A percentile compares a stretch with the other conserved stretches of the same genome.
Evolutionary conservation across 139 green algal genomes (phyloP).

Genomic region (Trebouxia sp.): DNA sequence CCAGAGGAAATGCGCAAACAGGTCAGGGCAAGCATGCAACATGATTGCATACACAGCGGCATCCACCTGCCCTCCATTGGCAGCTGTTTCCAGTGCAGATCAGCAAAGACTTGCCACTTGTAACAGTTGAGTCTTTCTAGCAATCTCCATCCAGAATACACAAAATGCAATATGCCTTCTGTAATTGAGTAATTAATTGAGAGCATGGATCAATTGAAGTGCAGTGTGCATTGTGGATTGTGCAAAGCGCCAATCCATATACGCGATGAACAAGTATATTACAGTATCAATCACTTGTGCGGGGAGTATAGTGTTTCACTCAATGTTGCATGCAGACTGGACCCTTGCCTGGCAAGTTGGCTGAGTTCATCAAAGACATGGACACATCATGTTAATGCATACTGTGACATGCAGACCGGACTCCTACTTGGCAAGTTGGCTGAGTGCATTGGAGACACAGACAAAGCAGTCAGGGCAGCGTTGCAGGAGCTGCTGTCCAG

Average conservation of each 20-base stretch:
- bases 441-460: constrained; percentile 62
- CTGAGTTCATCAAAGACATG: background rate
- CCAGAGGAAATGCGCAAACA: constrained; percentile 52
- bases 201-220: no score
- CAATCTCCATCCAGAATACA: no score
- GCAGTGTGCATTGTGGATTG: background rate
- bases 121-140: no score
- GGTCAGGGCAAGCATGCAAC: background rate
- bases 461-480: constrained; percentile 55
- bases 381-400: no score
- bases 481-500: constrained; percentile 46
- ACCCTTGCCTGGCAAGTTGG: background rate
- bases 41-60: no score
- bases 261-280: background rate
- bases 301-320: background rate
- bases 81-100: background rate
- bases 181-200: no score
- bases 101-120: background rate
- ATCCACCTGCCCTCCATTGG: no score
- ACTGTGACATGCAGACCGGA: constrained; percentile 27
- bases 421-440: constrained; percentile 46
- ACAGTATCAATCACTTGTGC: background rate
- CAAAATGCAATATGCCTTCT: no score
- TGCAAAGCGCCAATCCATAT: background rate
- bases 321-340: background rate